phyloP scores from a whole-genome alignment of 2,329 filamentous ascomycete species.

The Colletotrichum sp. region DNA sequence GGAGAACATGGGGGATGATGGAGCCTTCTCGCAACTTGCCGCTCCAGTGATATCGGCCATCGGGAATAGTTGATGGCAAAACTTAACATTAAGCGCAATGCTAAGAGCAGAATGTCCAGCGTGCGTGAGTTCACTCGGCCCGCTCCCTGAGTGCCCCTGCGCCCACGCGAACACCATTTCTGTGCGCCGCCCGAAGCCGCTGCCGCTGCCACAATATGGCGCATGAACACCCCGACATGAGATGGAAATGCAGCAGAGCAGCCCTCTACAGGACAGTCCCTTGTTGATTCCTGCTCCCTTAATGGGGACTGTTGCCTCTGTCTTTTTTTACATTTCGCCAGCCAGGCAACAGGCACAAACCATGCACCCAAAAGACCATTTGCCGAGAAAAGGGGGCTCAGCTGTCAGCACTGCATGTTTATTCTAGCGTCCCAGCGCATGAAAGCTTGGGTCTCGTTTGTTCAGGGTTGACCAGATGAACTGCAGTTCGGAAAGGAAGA shows the following conservation, averaged over 20 bases:
- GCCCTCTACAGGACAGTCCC: not conserved
- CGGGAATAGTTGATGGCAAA: not conserved
- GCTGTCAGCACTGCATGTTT: not conserved
- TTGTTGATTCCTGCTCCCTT: not conserved
- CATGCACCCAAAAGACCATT: not conserved
- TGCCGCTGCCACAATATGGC: not conserved
- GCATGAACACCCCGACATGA: constrained; percentile 3
- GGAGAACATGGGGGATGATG: not conserved
- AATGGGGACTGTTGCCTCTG: not conserved
- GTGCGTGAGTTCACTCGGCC: not conserved
- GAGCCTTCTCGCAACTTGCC: not conserved
- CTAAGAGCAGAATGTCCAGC: not conserved
- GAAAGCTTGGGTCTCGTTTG: not conserved
- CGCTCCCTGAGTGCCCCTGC: not conserved
- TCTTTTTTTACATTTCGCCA: not conserved
- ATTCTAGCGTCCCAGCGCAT: not conserved
- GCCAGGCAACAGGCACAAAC: not conserved
- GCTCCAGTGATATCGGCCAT: not conserved
- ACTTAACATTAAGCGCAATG: not conserved
- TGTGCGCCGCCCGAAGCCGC: not conserved
- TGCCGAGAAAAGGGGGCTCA: not conserved
- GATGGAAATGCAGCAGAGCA: not conserved
- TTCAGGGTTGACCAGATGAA: not conserved
- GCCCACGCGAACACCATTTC: not conserved
- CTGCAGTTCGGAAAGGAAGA: not conserved